Evolutionary conservation across 306 rosid species (phyloP).

Genomic region (Pyrus bretschneideri): DNA sequence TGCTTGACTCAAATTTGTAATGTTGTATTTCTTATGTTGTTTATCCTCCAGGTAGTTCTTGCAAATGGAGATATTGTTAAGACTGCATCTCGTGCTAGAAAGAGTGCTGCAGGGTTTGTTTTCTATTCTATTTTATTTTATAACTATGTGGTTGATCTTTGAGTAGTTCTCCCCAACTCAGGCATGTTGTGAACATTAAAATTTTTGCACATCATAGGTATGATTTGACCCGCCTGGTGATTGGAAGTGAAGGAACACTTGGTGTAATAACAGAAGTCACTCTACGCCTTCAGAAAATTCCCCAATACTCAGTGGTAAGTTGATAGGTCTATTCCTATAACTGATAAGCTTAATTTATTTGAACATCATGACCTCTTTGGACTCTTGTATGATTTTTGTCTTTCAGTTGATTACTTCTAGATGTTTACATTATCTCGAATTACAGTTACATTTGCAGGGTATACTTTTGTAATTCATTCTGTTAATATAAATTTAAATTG

Average conservation of each 20-base stretch:
- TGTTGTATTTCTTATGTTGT: constrained; percentile 20
- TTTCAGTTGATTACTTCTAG: not conserved
- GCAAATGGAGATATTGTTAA: constrained; percentile 87
- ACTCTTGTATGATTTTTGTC: not conserved
- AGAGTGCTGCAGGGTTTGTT: constrained; percentile 93
- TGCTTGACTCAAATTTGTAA: constrained; percentile 4
- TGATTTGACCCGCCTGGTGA: constrained; percentile 86
- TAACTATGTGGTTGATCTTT: not conserved
- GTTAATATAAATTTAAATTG: constrained; percentile 18
- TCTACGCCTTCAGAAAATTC: constrained; percentile 84
- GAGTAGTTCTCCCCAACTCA: not conserved
- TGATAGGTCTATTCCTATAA: not conserved
- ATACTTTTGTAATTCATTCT: not conserved
- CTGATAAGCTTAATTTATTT: not conserved
- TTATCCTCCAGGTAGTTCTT: constrained; percentile 66
- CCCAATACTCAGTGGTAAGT: constrained; percentile 75
- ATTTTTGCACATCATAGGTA: constrained; percentile 41
- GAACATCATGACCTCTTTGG: not conserved
- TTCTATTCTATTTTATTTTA: not conserved
- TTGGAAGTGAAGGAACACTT: constrained; percentile 99
- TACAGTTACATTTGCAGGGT: constrained; percentile 9
- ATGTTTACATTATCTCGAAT: not conserved
- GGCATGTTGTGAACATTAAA: constrained; percentile 3
- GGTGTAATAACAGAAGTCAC: constrained; percentile 91
- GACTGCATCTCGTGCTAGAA: constrained; percentile 95